Conservation (phyloP, 2,329 filamentous ascomycete genomes). For the Thelonectria discophora region DNA sequence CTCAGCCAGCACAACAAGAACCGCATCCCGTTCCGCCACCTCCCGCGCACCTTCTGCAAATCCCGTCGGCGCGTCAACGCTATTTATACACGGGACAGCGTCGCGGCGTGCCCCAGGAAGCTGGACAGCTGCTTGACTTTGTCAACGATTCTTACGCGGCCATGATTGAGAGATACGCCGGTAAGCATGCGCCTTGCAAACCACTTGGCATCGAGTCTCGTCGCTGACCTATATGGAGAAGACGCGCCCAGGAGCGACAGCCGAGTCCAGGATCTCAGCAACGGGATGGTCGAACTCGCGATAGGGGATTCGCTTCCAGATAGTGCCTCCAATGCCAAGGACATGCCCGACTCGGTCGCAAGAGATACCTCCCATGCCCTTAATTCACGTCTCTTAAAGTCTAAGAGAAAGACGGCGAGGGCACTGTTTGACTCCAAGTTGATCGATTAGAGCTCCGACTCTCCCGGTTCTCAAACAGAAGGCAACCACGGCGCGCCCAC, state of each 20-base stretch:
- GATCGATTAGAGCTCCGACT: slow-evolving; percentile 27
- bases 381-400: neutral
- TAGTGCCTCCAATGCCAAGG: neutral
- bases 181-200: neutral
- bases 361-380: neutral
- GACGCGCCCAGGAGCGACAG: neutral
- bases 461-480: neutral
- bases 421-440: slow-evolving; percentile 18
- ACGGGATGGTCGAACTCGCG: neutral
- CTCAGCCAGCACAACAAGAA: neutral
- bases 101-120: neutral
- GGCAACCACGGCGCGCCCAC: neutral
- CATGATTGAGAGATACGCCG: neutral
- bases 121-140: neutral
- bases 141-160: neutral
- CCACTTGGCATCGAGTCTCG: no score
- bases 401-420: slow-evolving; percentile 6
- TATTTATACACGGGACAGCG: neutral
- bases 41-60: neutral
- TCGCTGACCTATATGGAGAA: neutral
- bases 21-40: no score
- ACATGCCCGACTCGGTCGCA: neutral
- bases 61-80: neutral
- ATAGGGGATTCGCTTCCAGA: neutral
- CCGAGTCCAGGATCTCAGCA: neutral